phyloP scores from a whole-genome alignment of 805 yeast genomes.

The Starmerella riodocensis region DNA sequence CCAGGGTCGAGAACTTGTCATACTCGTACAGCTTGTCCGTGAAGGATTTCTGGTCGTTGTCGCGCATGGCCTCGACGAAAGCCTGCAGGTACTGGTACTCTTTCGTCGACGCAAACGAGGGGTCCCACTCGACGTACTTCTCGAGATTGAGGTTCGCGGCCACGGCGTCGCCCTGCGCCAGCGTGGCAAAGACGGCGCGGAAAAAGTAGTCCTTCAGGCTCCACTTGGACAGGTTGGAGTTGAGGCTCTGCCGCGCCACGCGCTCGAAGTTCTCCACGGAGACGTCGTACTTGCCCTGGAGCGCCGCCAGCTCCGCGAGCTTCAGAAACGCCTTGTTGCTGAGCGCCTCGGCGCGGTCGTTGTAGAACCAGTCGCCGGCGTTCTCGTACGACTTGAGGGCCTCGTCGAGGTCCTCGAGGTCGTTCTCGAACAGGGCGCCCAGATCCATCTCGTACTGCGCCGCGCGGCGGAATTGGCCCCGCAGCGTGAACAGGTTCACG shows the following conservation, averaged over 20 bases:
- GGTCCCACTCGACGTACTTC: conserved; percentile 56
- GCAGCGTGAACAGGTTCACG: conserved; percentile 65
- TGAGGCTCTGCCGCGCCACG: conserved; percentile 62
- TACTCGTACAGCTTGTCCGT: conserved; percentile 64
- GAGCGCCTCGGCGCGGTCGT: conserved; percentile 85
- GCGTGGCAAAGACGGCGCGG: conserved; percentile 66
- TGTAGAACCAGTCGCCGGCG: conserved; percentile 91
- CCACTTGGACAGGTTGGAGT: conserved; percentile 74
- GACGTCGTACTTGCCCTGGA: conserved; percentile 54
- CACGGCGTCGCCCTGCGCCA: conserved; percentile 73
- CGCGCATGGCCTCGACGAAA: conserved; percentile 58
- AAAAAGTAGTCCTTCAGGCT: conserved; percentile 81
- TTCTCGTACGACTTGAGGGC: conserved; percentile 74
- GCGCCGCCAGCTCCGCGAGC: conserved; percentile 78
- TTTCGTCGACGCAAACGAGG: conserved; percentile 48
- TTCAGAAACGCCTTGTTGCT: conserved; percentile 78
- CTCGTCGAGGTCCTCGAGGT: conserved; percentile 47
- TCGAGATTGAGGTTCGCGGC: conserved; percentile 67
- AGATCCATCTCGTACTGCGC: conserved; percentile 88
- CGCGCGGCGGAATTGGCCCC: conserved; percentile 93
- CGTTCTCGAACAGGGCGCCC: conserved; percentile 73
- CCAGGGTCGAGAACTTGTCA: conserved; percentile 79
- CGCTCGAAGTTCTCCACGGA: conserved; percentile 69
- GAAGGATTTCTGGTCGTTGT: conserved; percentile 66
- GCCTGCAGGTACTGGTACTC: conserved; percentile 59